A percentile compares a stretch with the other conserved stretches of the same genome.
phyloP scores from a whole-genome alignment of 495 filamentous ascomycete species.

The Podospora tetraspora region DNA sequence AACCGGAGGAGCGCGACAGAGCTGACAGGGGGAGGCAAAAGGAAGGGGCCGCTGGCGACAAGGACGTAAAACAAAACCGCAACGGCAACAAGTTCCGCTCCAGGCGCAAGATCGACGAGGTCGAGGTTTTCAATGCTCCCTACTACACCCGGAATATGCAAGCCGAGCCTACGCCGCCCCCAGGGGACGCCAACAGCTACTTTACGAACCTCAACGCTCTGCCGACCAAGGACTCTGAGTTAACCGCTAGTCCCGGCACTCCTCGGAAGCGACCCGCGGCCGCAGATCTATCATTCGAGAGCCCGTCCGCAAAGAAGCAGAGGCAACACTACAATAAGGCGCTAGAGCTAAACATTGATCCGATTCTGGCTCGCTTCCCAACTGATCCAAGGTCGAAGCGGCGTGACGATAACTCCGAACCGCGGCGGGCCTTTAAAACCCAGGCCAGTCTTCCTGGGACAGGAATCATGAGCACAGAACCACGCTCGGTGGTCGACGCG shows the following conservation, averaged over 20 bases:
- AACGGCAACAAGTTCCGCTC: slow-evolving; percentile 29
- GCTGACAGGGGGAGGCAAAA: background rate
- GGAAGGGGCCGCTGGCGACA: slow-evolving; percentile 6
- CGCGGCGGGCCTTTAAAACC: slow-evolving; percentile 2
- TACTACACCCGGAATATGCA: slow-evolving; percentile 24
- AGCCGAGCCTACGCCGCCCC: background rate
- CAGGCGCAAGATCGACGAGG: slow-evolving; percentile 29
- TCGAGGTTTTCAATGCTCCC: slow-evolving; percentile 34
- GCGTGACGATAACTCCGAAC: background rate
- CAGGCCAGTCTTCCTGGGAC: background rate
- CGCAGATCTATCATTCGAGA: slow-evolving; percentile 7
- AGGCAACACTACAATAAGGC: slow-evolving; percentile 2
- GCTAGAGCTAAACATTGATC: background rate
- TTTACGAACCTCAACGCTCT: slow-evolving; percentile 16
- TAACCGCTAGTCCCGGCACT: background rate
- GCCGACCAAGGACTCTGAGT: slow-evolving; percentile 16
- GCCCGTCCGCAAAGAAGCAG: slow-evolving; percentile 17
- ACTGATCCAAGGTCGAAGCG: background rate
- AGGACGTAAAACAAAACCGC: slow-evolving; percentile 20
- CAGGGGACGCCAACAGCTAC: background rate
- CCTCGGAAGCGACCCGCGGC: slow-evolving; percentile 17
- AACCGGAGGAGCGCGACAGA: background rate
- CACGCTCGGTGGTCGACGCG: slow-evolving; percentile 26
- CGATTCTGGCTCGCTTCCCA: background rate
- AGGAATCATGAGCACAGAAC: slow-evolving; percentile 7